Evolutionary conservation across 2,329 filamentous ascomycete genomes (phyloP).

Genomic region (Periconia digitata): DNA sequence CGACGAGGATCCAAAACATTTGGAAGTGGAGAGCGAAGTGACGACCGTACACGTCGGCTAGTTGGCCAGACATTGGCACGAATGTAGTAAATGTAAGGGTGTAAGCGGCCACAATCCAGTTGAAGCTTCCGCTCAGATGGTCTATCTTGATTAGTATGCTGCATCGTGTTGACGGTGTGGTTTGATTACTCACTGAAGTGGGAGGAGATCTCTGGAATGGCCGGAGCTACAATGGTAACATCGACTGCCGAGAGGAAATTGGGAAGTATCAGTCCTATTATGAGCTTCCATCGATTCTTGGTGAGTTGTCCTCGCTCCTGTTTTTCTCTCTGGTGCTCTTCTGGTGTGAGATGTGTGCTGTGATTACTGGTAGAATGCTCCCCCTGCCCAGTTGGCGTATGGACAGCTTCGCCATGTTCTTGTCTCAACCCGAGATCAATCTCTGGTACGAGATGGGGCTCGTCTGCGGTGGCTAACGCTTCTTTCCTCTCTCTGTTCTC

Average conservation of each 20-base stretch:
- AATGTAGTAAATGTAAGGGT: conserved; percentile 68
- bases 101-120: conserved; percentile 69
- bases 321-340: conserved; percentile 8
- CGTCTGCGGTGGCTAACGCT: conserved; percentile 21
- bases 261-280: conserved; percentile 61
- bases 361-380: not conserved
- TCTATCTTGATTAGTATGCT: conserved; percentile 32
- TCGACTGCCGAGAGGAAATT: conserved; percentile 66
- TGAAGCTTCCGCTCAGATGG: conserved; percentile 56
- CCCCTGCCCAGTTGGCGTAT: not conserved
- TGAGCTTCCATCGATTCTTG: conserved; percentile 61
- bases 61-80: conserved; percentile 66
- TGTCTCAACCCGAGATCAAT: conserved; percentile 3
- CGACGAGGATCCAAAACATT: conserved; percentile 55
- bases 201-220: conserved; percentile 63
- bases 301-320: conserved; percentile 10
- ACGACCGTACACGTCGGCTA: conserved; percentile 66
- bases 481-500: conserved; percentile 23
- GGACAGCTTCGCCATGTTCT: not conserved
- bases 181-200: conserved; percentile 58
- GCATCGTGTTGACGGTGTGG: not conserved
- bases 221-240: conserved; percentile 64
- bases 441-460: conserved; percentile 26
- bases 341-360: conserved; percentile 11
- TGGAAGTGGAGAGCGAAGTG: conserved; percentile 60